phyloP scores from a whole-genome alignment of 2,329 filamentous ascomycete genomes.

The Albophoma yamanashiensis region DNA sequence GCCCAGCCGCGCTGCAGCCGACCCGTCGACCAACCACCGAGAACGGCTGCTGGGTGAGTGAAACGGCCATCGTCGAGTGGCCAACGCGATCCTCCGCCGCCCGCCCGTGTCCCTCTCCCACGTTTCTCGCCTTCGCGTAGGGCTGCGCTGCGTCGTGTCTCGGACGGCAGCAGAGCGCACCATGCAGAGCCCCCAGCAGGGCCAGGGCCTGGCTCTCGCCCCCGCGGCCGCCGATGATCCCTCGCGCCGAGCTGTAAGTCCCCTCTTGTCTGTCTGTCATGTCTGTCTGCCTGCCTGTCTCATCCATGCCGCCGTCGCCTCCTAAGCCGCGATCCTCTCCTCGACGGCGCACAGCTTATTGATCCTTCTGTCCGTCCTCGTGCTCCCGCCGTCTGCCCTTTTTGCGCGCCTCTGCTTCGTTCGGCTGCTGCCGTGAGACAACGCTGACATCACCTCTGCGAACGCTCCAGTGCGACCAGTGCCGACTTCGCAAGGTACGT shows the following conservation, averaged over 20 bases:
- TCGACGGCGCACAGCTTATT: background rate
- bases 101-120: background rate
- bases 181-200: background rate
- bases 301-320: background rate
- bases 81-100: background rate
- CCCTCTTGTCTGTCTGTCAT: background rate
- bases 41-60: background rate
- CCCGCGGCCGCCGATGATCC: constrained; percentile 26
- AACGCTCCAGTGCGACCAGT: constrained; percentile 31
- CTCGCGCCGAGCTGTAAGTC: constrained; percentile 25
- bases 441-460: background rate
- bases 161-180: background rate
- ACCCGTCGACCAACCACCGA: background rate
- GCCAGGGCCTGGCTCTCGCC: background rate
- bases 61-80: background rate
- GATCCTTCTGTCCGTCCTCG: background rate
- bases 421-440: background rate
- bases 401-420: background rate
- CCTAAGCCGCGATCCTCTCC: too few relatives aligned
- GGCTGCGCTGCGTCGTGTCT: background rate
- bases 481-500: constrained; percentile 29
- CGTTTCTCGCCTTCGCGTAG: background rate
- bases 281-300: background rate
- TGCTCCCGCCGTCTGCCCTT: background rate
- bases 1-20: background rate